A percentile compares a stretch with the other conserved stretches of the same genome.
phyloP scores from a whole-genome alignment of 768 basidiomycete genomes.

The Podaxis carcinomalis region DNA sequence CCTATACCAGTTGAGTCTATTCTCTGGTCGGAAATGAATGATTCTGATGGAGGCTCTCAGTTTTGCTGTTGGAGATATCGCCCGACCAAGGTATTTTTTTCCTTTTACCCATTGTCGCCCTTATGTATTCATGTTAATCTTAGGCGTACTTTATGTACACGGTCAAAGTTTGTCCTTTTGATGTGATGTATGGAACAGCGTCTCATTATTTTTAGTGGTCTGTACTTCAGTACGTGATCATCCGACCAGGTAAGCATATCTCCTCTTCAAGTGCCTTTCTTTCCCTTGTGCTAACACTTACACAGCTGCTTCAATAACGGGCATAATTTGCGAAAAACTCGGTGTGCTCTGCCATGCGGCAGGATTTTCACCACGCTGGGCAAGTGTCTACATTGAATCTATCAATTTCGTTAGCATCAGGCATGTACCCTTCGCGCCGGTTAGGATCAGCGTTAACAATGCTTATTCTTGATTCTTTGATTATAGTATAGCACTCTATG shows the following conservation, averaged over 20 bases:
- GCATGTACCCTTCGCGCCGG: conserved; percentile 27
- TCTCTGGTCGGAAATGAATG: neutral
- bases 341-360: conserved; percentile 66
- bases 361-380: conserved; percentile 56
- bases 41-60: conserved; percentile 27
- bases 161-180: conserved; percentile 54
- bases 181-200: neutral
- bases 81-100: conserved; percentile 64
- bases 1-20: conserved; percentile 51
- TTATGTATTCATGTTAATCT: neutral
- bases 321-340: conserved; percentile 71
- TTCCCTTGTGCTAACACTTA: neutral
- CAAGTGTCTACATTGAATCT: conserved; percentile 64
- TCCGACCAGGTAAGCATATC: conserved; percentile 42
- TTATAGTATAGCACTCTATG: conserved; percentile 79
- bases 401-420: conserved; percentile 83
- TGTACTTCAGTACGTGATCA: conserved; percentile 84
- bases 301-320: conserved; percentile 61
- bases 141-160: conserved; percentile 89
- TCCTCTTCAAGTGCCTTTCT: neutral
- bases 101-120: neutral
- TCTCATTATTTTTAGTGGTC: conserved; percentile 51
- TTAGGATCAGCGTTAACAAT: neutral
- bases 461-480: neutral
- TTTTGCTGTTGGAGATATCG: conserved; percentile 81